Evolutionary conservation across 345 rosid genomes (phyloP), one percentile per base, ranked within the genome.

Genomic region (Salix udensis): DNA sequence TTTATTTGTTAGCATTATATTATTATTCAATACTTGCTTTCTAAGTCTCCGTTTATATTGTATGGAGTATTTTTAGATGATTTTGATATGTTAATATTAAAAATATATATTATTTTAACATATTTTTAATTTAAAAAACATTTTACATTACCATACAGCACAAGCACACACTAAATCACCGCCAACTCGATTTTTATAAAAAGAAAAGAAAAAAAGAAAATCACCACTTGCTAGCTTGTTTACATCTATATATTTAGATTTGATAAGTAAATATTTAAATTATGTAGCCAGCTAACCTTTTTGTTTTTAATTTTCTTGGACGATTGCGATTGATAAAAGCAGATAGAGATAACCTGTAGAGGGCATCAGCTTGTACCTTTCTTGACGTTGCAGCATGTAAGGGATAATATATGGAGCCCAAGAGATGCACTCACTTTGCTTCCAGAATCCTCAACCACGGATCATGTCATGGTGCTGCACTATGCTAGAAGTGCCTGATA

Each of bases 341-440:
- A 96, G 99, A 67, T 93, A 78, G 99, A 92, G 85, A 92, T 96
- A 85, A 93, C 84, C 82, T 96, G 99, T 83, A 88, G 90, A 85
- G 99, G 98, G 85, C 92, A 93, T 80, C 85, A 88, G 79, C 91
- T 96, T 48, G 83, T 23, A 72, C 99, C 94, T 42, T 76, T 79
- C 86, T 87, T 90, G 86, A 92, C 97, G 72, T 77, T 96, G 91
- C 95, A 92, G 88, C 96, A 96, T 82, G 96, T 96, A 67, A 89
- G 99, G 81, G 98, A 96, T 82, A 78, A 82, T 68, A 87, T 93
- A 71, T 96, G 99, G 99, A 92, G 82, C 82, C 79, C 85, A 24
- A 88, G 88, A 77, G 87, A 89, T 13, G 84, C 87, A 23, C 75
- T 82, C 66, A 84, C 93, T 80, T 87, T 86, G 86, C 88, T 88